Percentiles rank a stretch among this genome's conserved stretches.
These are phyloP conservation scores for Trametes versicolor DNA, from an alignment of 1,284 basidiomycete species.

Conservation along the genomic window DNA sequence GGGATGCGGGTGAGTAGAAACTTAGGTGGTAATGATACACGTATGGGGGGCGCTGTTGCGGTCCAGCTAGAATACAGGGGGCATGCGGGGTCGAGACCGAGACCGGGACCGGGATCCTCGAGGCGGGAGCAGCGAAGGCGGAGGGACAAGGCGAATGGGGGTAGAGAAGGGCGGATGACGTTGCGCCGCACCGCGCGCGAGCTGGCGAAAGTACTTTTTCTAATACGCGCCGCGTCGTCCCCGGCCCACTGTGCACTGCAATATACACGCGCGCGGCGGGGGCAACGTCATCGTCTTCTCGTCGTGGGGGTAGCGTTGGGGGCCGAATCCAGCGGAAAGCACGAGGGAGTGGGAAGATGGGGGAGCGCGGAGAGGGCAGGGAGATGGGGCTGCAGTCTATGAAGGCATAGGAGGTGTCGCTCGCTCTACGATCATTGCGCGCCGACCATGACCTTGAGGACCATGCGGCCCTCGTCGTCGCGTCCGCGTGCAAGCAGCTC, in stretches of 20 bases:
- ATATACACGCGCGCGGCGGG: conserved; percentile 22
- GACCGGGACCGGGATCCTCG: conserved; percentile 1
- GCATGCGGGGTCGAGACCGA: background rate
- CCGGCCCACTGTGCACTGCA: background rate
- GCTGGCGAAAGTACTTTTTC: conserved; percentile 31
- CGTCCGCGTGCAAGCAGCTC: conserved; percentile 79
- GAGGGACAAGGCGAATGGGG: background rate
- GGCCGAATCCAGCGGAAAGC: background rate
- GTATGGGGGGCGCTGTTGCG: conserved; percentile 16
- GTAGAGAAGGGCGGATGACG: conserved; percentile 15
- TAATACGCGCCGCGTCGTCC: conserved; percentile 17
- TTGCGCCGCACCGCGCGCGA: conserved; percentile 24
- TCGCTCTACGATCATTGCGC: conserved; percentile 31
- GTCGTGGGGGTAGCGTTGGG: conserved; percentile 2
- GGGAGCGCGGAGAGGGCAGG: background rate
- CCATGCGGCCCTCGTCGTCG: conserved; percentile 82
- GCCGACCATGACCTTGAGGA: conserved; percentile 88
- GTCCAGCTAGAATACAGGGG: conserved; percentile 29
- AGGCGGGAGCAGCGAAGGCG: background rate
- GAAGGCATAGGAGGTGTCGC: conserved; percentile 6
- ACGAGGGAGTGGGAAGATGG: background rate
- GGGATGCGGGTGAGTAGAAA: background rate
- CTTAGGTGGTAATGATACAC: conserved; percentile 35
- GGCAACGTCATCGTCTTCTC: conserved; percentile 25
- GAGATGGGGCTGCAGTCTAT: conserved; percentile 11